Evolutionary conservation across 768 basidiomycete species (phyloP), one percentile per base, ranked within the genome.

Genomic region (Suillus hirtellus): DNA sequence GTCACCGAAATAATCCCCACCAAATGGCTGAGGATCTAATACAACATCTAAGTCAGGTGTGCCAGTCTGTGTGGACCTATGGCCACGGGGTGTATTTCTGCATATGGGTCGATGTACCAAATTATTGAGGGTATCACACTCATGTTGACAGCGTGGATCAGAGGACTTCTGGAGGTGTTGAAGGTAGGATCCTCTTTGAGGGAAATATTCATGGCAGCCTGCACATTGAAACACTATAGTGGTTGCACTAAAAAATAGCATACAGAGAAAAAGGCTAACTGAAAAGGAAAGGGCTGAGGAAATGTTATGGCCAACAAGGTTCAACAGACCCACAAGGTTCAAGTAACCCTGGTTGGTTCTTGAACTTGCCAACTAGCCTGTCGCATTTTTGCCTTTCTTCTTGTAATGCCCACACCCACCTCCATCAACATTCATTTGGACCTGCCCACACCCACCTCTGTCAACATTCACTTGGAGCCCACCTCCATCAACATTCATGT

Each of bases 171-270:
- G 46, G 46, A 46, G 46, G 46, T 46, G 46, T 46, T 46, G 46
- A 46, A 46, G 46, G n/a, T 46, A 46, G n/a, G 46, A 46, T 46
- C 46, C 46, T 4, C 46, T 46, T 46, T 11, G 46, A 46, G n/a
- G n/a, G n/a, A 46, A 46, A 46, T 46, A 46, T 46, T 46, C 46
- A 46, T 12, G 46, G n/a, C 46, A 46, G 46, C 46, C 46, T 46
- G 46, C 46, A 1, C 46, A 46, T 46, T 46, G 46, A 46, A 46
- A 46, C n/a, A 21, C 46, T n/a, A 46, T 46, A 1, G 44, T 46
- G 44, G n/a, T 46, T 46, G 46, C 46, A 21, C 46, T 46, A 46
- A 46, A 2, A 15, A 46, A 46, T 46, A 21, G 46, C 0, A n/a
- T 46, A 21, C 46, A 46, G n/a, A 21, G 10, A 5, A 21, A 46